These are phyloP conservation scores for Hermanozyma aechmeae DNA, from an alignment of 805 yeast genomes.

Conservation along the genomic window DNA sequence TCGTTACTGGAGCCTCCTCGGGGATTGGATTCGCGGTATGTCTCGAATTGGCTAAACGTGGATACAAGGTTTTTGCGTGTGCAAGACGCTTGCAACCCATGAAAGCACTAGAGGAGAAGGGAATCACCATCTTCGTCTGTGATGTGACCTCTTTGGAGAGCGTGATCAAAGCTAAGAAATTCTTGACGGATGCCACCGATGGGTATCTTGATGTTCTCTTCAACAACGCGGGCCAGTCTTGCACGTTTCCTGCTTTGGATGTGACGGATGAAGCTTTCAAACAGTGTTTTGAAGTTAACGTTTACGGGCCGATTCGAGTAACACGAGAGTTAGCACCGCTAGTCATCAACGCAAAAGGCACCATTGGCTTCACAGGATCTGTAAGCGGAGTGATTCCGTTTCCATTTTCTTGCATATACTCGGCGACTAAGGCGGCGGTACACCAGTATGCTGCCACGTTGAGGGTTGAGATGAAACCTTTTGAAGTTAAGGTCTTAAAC, in stretches of 20 bases:
- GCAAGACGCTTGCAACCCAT: conserved; percentile 61
- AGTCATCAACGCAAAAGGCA: conserved; percentile 57
- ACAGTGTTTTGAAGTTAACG: conserved; percentile 55
- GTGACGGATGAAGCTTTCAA: conserved; percentile 44
- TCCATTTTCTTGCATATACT: conserved; percentile 62
- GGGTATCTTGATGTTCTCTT: conserved; percentile 50
- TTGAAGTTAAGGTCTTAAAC: conserved; percentile 62
- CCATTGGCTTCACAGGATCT: conserved; percentile 69
- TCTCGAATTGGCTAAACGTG: conserved; percentile 13
- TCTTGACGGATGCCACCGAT: conserved; percentile 33
- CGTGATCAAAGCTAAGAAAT: conserved; percentile 33
- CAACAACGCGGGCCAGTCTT: conserved; percentile 74
- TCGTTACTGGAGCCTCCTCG: not conserved
- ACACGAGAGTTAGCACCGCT: conserved; percentile 48
- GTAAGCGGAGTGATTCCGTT: conserved; percentile 55
- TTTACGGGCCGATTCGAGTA: conserved; percentile 58
- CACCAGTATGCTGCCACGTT: conserved; percentile 60
- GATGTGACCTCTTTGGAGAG: conserved; percentile 51
- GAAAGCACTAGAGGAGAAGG: conserved; percentile 37
- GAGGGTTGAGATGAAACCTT: conserved; percentile 60
- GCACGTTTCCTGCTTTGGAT: conserved; percentile 64
- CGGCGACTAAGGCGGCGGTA: conserved; percentile 67
- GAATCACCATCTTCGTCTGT: conserved; percentile 38
- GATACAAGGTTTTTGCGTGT: conserved; percentile 60
- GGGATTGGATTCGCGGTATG: not conserved